Base-by-base conservation (phyloP, 106 monocot genomes). In the Phalaenopsis equestris region DNA sequence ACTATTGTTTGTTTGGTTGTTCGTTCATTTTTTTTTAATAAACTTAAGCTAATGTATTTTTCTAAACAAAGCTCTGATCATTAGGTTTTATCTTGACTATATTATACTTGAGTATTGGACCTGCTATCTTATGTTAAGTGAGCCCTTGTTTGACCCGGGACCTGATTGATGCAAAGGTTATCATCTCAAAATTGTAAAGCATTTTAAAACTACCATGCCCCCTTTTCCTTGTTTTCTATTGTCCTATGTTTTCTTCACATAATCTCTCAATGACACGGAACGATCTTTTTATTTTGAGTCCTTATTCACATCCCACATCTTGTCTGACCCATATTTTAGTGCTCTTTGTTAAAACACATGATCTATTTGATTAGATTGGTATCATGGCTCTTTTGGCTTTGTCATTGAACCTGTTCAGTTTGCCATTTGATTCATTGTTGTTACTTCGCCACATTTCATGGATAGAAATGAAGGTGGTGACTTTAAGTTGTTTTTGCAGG, bases 401-500 rank as follows among this genome's bases (percentile, higher is more conserved):
- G 42, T 43, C 2, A 15, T 49, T 76, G 24, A 48, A 47, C 21
- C 48, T 76, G 18, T 12, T 76, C n/a, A 49, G 14, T 41, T 76
- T 74, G 74, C 2, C 11, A 15, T 48, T 49, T 49, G 46, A 76
- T 76, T 41, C 49, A 49, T 14, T 5, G 5, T 24, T 24, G 52
- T 52, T 76, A 24, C 30, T 30, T 49, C 52, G 23, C 76, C 18
- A 18, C 38, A 42, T 18, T n/a, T 74, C 18, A 12, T n/a, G 21
- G 38, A 1, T 42, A 74, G 4, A 17, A 16, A 38, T 43, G 19
- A 5, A 43, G 6, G 42, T 43, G 41, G 19, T 74, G 19, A 78
- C 1, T 75, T 42, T 5, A 65, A 64, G 55, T 2, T 46, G 2
- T 77, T 82, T 75, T 84, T 67, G 76, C 90, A 98, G 97, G 85